phyloP scores from a whole-genome alignment of 352 stramenopile genomes.

The Pythium biforme region DNA sequence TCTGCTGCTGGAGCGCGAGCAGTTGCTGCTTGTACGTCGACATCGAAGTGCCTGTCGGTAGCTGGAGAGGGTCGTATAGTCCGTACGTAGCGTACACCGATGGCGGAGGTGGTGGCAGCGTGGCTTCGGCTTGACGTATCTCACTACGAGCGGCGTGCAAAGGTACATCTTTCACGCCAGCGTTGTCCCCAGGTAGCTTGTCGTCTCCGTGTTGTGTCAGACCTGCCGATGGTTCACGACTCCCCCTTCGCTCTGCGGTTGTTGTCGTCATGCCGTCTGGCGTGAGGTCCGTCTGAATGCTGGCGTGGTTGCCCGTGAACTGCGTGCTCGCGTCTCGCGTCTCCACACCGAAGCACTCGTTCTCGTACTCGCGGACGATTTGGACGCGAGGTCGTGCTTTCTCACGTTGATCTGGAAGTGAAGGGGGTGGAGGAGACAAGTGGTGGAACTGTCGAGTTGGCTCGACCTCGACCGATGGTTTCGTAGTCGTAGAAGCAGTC shows the following conservation, averaged over 20 bases:
- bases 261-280: constrained; percentile 48
- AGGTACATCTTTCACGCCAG: too few species aligned
- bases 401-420: too few species aligned
- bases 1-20: constrained; percentile 55
- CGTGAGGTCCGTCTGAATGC: constrained; percentile 61
- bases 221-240: background rate
- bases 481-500: too few species aligned
- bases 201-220: too few species aligned
- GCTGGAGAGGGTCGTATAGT: constrained; percentile 34
- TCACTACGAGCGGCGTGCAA: background rate
- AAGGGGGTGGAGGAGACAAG: background rate
- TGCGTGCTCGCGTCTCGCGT: constrained; percentile 70
- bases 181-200: background rate
- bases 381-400: constrained; percentile 25
- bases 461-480: background rate
- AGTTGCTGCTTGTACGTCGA: constrained; percentile 76
- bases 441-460: too few species aligned
- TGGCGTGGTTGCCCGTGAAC: constrained; percentile 72
- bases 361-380: constrained; percentile 58
- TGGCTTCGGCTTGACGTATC: background rate
- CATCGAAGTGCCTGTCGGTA: constrained; percentile 35
- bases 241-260: background rate
- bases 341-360: constrained; percentile 26
- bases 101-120: constrained; percentile 5
- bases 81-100: constrained; percentile 26